phyloP scores from a whole-genome alignment of 75 land plant genomes.

The Pseudotsuga menziesii region DNA sequence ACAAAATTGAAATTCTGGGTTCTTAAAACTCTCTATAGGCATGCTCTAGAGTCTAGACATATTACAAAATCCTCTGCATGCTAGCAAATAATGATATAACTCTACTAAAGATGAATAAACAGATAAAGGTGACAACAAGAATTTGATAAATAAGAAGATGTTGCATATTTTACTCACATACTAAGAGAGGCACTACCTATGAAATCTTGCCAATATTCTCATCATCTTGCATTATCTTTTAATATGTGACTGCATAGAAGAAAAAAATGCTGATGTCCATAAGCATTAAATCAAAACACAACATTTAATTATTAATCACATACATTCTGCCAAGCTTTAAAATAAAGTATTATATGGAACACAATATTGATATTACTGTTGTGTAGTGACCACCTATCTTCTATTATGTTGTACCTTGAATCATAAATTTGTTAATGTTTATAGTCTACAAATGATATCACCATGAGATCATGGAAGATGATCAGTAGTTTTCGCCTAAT shows the following conservation, averaged over 20 bases:
- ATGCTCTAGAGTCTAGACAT: neutral
- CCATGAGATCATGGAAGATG: too few relatives aligned
- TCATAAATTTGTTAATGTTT: too few relatives aligned
- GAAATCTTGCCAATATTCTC: conserved; percentile 49
- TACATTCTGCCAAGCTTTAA: neutral
- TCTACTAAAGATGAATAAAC: neutral
- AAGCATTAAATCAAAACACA: neutral
- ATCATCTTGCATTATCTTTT: conserved; percentile 54
- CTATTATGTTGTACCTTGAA: too few relatives aligned
- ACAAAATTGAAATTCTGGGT: neutral
- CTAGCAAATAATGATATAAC: neutral
- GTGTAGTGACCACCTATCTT: neutral
- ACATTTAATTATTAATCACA: neutral
- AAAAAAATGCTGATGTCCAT: too few relatives aligned
- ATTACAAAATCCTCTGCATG: neutral
- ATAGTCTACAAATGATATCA: too few relatives aligned
- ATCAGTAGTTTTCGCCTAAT: too few relatives aligned
- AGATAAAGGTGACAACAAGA: neutral
- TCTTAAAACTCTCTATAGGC: neutral
- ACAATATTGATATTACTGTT: neutral
- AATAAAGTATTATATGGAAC: neutral
- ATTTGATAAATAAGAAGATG: neutral
- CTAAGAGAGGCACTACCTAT: conserved; percentile 36
- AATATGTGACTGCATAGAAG: conserved; percentile 25
- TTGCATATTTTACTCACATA: conserved; percentile 24